Evolutionary conservation across 768 basidiomycete species (phyloP).

Genomic region (Calocybe indica): DNA sequence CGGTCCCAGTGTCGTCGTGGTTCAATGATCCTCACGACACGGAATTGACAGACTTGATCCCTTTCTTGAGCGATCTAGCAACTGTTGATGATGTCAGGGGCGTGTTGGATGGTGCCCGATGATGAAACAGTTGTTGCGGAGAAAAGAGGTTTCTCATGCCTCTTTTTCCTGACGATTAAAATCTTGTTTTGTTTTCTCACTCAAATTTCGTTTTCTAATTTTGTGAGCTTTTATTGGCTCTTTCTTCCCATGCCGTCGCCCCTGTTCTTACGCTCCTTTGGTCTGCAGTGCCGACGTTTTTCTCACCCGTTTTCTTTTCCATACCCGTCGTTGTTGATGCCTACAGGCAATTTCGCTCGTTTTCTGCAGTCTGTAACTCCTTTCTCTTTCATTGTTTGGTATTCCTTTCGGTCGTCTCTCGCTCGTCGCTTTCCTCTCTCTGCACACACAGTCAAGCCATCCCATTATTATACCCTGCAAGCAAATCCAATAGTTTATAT

Average conservation of each 20-base stretch:
- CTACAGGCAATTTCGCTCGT: not conserved
- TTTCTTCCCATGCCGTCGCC: too few species aligned
- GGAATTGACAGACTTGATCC: constrained; percentile 91
- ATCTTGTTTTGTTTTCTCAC: too few species aligned
- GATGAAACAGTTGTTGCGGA: constrained; percentile 11
- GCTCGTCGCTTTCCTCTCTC: constrained; percentile 12
- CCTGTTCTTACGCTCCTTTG: too few species aligned
- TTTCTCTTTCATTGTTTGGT: constrained; percentile 2
- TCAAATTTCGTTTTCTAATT: too few species aligned
- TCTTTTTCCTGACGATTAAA: too few species aligned
- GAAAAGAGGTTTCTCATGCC: not conserved
- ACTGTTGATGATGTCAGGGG: constrained; percentile 88
- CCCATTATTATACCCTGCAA: constrained; percentile 20
- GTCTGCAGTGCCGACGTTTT: too few species aligned
- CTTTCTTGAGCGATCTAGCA: constrained; percentile 86
- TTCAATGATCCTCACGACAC: constrained; percentile 99
- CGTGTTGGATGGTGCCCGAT: constrained; percentile 82
- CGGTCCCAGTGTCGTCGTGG: constrained; percentile 98
- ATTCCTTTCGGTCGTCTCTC: constrained; percentile 10
- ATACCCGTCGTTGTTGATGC: constrained; percentile 5
- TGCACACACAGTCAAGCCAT: constrained; percentile 14
- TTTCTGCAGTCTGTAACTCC: not conserved
- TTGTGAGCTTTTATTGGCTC: not conserved
- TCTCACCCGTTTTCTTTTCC: constrained; percentile 1
- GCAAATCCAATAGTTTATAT: constrained; percentile 11